Base-by-base conservation (phyloP, 352 stramenopile species). In the Phytopythium delawarense region DNA sequence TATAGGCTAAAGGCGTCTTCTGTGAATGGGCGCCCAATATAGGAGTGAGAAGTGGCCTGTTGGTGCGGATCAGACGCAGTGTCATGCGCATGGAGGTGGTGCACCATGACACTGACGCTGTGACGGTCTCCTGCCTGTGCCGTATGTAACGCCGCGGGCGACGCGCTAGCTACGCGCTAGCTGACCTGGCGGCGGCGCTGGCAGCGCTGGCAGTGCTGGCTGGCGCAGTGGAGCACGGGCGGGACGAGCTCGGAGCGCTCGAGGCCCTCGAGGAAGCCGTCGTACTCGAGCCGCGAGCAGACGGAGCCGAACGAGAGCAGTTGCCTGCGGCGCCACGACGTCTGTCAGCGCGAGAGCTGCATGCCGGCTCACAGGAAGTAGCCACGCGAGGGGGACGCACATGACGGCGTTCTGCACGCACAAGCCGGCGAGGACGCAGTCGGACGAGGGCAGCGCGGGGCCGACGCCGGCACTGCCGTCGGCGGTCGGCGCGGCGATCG, bases 341-440 rank as follows among this genome's bases (percentile, higher is more conserved):
- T 4, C n/a, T 11, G 13, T 44, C 13, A 40, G 25, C 37, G 20
- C 37, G 15, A 9, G 12, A 13, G 30, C 2, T 21, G 7, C 2
- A 5, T 23, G 6, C 9, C 32, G 25, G 35, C 13, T 39, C 7
- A 13, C 7, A 1, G 34, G 0, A 39, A 13, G 34, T 39, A 39
- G 34, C 34, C 7, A 39, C 7, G 34, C 34, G 5, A 2, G 6
- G n/a, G 18, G 3, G 9, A 67, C 71, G 48, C 66, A 77, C 74
- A 70, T 69, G 52, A 82, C 16, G 2, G 63, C 71, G 39, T 80
- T 76, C 48, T 87, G 78, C 3, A 75, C 63, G 5, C 64, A 56
- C n/a, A 87, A 58, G 2, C 77, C 75, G 1, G 77, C 65, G 42
- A 87, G 65, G 35, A 87, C 78, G 59, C 74, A 78, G 45, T 84